A percentile compares a stretch with the other conserved stretches of the same genome.
phyloP scores from a whole-genome alignment of 208 protist genomes.

The Trypanosoma platydactyli region DNA sequence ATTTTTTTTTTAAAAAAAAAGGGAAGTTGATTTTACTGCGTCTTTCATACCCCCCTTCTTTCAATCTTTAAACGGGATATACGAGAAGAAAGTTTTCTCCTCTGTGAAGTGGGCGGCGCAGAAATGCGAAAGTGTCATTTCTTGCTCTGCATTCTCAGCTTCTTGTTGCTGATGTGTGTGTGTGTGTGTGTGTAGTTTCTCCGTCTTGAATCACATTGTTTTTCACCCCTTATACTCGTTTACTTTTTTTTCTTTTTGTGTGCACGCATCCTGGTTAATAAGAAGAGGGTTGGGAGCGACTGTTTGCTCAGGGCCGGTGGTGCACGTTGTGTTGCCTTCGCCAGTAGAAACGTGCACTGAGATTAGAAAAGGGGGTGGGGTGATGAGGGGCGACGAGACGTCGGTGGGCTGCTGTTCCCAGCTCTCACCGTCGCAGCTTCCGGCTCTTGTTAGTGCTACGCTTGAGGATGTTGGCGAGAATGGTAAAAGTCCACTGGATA shows the following conservation, averaged over 20 bases:
- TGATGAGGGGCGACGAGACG: neutral
- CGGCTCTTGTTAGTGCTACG: neutral
- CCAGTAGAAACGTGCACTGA: neutral
- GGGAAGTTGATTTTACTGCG: too few relatives aligned
- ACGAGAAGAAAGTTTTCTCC: too few relatives aligned
- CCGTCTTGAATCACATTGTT: too few relatives aligned
- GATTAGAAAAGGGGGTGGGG: too few relatives aligned
- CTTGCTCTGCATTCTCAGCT: slow-evolving; percentile 5
- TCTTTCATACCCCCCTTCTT: too few relatives aligned
- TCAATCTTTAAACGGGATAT: too few relatives aligned
- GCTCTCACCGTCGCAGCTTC: slow-evolving; percentile 16
- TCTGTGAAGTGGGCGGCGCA: too few relatives aligned
- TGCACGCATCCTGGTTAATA: too few relatives aligned
- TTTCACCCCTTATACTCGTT: neutral
- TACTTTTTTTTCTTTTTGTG: neutral
- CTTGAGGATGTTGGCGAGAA: neutral
- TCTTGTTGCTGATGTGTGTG: slow-evolving; percentile 2
- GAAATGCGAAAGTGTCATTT: slow-evolving; percentile 2
- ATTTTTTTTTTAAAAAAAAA: too few relatives aligned
- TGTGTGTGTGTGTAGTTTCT: slow-evolving; percentile 1
- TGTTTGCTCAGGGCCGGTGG: neutral
- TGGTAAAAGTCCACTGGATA: slow-evolving; percentile 26
- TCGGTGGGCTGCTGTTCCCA: slow-evolving; percentile 8
- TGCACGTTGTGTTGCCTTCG: slow-evolving; percentile 14
- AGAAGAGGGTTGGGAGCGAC: neutral